Base-by-base conservation (phyloP, 345 rosid genomes). In the Citrus hindsii region DNA sequence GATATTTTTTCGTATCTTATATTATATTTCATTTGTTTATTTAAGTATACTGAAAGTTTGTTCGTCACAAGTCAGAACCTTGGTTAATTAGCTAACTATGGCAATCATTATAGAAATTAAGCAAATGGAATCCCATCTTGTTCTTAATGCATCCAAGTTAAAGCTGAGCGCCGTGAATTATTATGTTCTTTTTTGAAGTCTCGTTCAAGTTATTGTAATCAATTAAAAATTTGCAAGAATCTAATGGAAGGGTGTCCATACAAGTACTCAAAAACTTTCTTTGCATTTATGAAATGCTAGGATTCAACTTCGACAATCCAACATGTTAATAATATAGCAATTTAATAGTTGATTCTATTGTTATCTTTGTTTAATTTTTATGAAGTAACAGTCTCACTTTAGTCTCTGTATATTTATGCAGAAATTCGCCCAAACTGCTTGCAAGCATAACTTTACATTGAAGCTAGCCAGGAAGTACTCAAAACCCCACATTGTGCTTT, bases 1-100 rank as follows among this genome's bases (percentile, higher is more conserved):
- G 40, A 74, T 61, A 74, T 74, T 40, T 53, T 48, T 48, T 65
- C 40, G 28, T 19, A 61, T 74, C 28, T 2, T 42, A 40, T 19
- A 61, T 74, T 21, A 19, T 27, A 40, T 38, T 63, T 28, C 53
- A 75, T 46, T 62, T 63, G 40, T 75, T 46, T 46, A 75, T 75
- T 75, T 21, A 33, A 64, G 32, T n/a, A 22, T 51, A 37, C 32
- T 40, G 3, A 24, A 40, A 46, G 30, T 46, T 56, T 56, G 51
- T 73, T 60, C 56, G 37, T 73, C 28, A 71, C 61, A 72, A 7
- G 25, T 73, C 28, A 71, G 40, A 72, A 7, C 16, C 35, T 60
- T 27, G 56, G 25, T 5, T 53, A 18, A 2, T 35, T 59, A 48
- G 74, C 66, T 56, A 4, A 6, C 8, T 9, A 14, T 21, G 19